Conservation (phyloP, 306 rosid species). For the Datisca glomerata region DNA sequence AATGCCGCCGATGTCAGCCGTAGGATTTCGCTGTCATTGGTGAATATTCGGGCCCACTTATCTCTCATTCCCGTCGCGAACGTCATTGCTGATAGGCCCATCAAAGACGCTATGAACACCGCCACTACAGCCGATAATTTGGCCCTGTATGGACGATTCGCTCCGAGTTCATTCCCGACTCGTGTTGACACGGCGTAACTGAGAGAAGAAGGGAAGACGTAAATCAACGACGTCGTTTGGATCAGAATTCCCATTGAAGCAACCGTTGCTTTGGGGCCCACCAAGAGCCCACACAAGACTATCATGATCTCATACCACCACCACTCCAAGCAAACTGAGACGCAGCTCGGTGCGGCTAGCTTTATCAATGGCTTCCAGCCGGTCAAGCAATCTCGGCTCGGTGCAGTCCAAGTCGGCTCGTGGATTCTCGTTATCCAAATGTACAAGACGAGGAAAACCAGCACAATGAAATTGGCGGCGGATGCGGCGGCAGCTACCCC, state of each 20-base stretch:
- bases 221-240: conserved; percentile 78
- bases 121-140: conserved; percentile 45
- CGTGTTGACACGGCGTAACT: conserved; percentile 78
- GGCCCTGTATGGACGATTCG: conserved; percentile 30
- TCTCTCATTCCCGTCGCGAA: conserved; percentile 47
- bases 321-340: conserved; percentile 90
- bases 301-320: conserved; percentile 99
- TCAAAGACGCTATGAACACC: conserved; percentile 28
- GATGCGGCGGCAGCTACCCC: conserved; percentile 79
- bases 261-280: conserved; percentile 68
- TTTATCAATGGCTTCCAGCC: conserved; percentile 58
- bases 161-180: conserved; percentile 82
- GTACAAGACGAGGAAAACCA: conserved; percentile 20
- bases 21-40: conserved; percentile 36
- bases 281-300: conserved; percentile 54
- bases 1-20: conserved; percentile 53
- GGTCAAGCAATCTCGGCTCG: conserved; percentile 45
- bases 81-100: conserved; percentile 47
- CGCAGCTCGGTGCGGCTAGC: conserved; percentile 79
- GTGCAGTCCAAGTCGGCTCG: conserved; percentile 45
- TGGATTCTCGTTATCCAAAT: conserved; percentile 32
- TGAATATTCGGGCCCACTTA: conserved; percentile 69
- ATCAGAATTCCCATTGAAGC: conserved; percentile 88
- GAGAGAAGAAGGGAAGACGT: conserved; percentile 75
- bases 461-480: conserved; percentile 38